A percentile compares a stretch with the other conserved stretches of the same genome.
These are phyloP conservation scores for Cryphonectria radicalis DNA, from an alignment of 2,329 filamentous ascomycete species.

Conservation along the genomic window DNA sequence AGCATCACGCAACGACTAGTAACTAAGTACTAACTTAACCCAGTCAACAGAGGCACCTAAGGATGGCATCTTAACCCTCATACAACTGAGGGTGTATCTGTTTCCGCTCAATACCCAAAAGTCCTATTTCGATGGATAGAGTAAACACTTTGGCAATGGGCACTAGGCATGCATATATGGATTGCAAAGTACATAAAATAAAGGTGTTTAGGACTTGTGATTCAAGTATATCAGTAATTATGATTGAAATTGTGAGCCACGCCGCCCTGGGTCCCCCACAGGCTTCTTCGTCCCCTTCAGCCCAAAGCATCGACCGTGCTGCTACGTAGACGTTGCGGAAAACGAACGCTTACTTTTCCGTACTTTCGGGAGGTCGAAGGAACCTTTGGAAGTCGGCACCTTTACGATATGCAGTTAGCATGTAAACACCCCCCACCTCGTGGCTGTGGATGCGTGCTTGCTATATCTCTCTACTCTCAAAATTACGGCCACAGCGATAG, in stretches of 20 bases:
- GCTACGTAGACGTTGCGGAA: not conserved
- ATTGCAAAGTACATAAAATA: not conserved
- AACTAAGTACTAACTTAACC: not conserved
- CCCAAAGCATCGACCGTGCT: not conserved
- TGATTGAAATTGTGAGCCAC: not conserved
- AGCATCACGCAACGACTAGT: conserved; percentile 7
- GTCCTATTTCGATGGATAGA: not conserved
- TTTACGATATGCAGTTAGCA: not conserved
- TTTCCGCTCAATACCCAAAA: not conserved
- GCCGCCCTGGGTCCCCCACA: not conserved
- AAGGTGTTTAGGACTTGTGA: not conserved
- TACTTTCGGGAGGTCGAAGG: not conserved
- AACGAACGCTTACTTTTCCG: not conserved
- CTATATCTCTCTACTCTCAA: not conserved
- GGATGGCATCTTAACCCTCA: not conserved
- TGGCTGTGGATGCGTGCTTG: not conserved
- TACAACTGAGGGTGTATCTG: not conserved
- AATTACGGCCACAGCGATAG: not conserved
- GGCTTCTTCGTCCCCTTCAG: not conserved
- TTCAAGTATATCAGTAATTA: not conserved
- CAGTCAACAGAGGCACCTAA: not conserved
- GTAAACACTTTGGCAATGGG: not conserved
- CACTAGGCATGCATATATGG: not conserved
- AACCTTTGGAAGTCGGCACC: not conserved
- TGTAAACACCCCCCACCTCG: not conserved